These are phyloP conservation scores for Knoxia roxburghii DNA, from an alignment of 257 asterid species.

Conservation along the genomic window DNA sequence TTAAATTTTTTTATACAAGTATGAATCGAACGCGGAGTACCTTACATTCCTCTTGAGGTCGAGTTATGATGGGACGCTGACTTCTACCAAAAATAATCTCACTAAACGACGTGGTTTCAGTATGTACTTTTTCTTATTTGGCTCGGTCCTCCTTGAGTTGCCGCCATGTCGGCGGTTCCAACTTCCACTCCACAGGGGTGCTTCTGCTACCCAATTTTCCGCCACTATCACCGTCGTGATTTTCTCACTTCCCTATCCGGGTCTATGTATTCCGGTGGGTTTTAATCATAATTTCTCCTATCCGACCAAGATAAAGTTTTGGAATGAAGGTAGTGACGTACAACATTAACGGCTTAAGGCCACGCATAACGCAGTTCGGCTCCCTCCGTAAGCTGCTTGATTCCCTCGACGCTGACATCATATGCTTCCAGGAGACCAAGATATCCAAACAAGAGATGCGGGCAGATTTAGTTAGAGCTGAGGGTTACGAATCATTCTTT, in stretches of 20 bases:
- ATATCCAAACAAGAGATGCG: slow-evolving; percentile 66
- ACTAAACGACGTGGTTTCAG: background rate
- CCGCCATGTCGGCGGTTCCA: background rate
- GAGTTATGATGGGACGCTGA: too few relatives aligned
- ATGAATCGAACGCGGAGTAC: too few relatives aligned
- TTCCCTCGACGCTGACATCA: slow-evolving; percentile 78
- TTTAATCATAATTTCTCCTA: background rate
- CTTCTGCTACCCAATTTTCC: background rate
- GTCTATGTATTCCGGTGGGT: background rate
- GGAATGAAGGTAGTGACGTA: slow-evolving; percentile 87
- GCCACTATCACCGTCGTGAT: background rate
- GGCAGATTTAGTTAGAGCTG: slow-evolving; percentile 77
- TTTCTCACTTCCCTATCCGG: background rate
- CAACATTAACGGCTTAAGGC: slow-evolving; percentile 90
- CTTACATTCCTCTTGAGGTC: too few relatives aligned
- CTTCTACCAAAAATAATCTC: too few relatives aligned
- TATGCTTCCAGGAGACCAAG: slow-evolving; percentile 92
- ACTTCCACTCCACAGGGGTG: too few relatives aligned
- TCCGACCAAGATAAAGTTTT: background rate
- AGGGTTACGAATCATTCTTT: slow-evolving; percentile 93
- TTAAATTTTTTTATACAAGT: too few relatives aligned
- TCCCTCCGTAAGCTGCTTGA: slow-evolving; percentile 73
- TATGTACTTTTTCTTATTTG: background rate
- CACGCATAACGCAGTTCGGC: slow-evolving; percentile 76
- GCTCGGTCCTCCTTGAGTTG: background rate